These are phyloP conservation scores for Scleroderma bovista DNA, from an alignment of 768 basidiomycete genomes.

Conservation along the genomic window DNA sequence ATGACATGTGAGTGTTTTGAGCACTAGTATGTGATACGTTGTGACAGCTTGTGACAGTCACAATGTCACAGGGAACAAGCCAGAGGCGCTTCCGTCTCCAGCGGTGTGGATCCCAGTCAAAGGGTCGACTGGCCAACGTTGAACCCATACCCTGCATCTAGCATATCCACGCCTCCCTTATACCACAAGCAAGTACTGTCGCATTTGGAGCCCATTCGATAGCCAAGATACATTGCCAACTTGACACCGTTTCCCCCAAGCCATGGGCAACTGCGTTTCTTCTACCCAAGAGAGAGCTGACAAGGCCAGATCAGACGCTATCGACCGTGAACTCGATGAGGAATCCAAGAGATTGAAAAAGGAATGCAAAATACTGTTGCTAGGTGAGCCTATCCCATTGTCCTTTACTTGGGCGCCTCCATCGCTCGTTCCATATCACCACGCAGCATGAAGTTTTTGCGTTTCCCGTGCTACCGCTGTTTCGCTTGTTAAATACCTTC, in stretches of 20 bases:
- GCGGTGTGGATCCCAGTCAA: no score
- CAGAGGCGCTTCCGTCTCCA: background rate
- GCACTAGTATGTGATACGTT: no score
- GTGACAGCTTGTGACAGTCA: background rate
- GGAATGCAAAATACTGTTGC: slow-evolving; percentile 88
- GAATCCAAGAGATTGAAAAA: slow-evolving; percentile 75
- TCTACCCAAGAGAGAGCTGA: slow-evolving; percentile 48
- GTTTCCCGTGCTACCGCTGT: background rate
- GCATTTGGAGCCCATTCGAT: no score
- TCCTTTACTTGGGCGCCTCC: slow-evolving; percentile 7
- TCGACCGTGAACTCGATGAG: slow-evolving; percentile 83
- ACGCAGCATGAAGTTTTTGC: background rate
- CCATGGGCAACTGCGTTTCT: slow-evolving; percentile 69
- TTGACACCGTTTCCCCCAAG: background rate
- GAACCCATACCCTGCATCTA: no score
- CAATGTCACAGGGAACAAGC: background rate
- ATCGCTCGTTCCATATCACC: background rate
- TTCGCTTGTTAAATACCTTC: background rate
- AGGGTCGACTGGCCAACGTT: background rate
- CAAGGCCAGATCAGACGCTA: slow-evolving; percentile 61
- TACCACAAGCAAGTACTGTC: no score
- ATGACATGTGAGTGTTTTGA: no score
- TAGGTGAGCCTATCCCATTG: slow-evolving; percentile 54
- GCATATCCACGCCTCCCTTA: no score
- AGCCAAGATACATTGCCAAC: no score